Conservation (phyloP, 2,329 filamentous ascomycete species). For the Monosporascus sp. region DNA sequence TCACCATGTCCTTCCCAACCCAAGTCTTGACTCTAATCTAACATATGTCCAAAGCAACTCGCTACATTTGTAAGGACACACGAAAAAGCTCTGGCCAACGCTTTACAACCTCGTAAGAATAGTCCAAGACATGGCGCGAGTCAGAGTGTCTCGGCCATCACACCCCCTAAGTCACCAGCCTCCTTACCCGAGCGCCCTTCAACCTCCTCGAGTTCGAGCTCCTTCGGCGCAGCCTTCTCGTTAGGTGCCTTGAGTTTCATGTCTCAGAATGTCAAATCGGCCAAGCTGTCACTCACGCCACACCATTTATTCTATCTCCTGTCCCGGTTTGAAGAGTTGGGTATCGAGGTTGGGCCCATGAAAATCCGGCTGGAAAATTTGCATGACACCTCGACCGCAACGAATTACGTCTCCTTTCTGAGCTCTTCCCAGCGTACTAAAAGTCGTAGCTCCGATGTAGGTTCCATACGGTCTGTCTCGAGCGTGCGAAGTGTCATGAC, state of each 20-base stretch:
- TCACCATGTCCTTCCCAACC: conserved; percentile 21
- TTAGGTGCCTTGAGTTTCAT: conserved; percentile 80
- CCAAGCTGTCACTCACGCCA: conserved; percentile 86
- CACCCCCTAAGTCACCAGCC: conserved; percentile 50
- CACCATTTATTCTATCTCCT: conserved; percentile 97
- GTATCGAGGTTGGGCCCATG: conserved; percentile 89
- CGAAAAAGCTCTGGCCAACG: conserved; percentile 95
- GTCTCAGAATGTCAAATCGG: conserved; percentile 79
- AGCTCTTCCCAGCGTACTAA: conserved; percentile 76
- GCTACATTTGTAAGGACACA: conserved; percentile 94
- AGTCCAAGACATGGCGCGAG: conserved; percentile 63
- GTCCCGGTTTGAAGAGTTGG: conserved; percentile 88
- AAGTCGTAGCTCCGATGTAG: conserved; percentile 73
- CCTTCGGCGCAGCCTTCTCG: conserved; percentile 79
- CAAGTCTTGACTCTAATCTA: conserved; percentile 69
- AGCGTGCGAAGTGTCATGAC: conserved; percentile 98
- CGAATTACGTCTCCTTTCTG: conserved; percentile 94
- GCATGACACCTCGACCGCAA: conserved; percentile 76
- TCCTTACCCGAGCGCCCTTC: conserved; percentile 53
- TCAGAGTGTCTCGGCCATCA: conserved; percentile 56
- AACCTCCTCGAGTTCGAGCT: conserved; percentile 64
- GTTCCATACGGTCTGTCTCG: conserved; percentile 91
- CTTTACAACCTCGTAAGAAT: conserved; percentile 75
- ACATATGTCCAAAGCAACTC: conserved; percentile 62
- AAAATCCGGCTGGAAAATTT: conserved; percentile 93